A percentile compares a stretch with the other conserved stretches of the same genome.
Conservation (phyloP, 2,329 filamentous ascomycete species). For the Aspergillus jensenii region DNA sequence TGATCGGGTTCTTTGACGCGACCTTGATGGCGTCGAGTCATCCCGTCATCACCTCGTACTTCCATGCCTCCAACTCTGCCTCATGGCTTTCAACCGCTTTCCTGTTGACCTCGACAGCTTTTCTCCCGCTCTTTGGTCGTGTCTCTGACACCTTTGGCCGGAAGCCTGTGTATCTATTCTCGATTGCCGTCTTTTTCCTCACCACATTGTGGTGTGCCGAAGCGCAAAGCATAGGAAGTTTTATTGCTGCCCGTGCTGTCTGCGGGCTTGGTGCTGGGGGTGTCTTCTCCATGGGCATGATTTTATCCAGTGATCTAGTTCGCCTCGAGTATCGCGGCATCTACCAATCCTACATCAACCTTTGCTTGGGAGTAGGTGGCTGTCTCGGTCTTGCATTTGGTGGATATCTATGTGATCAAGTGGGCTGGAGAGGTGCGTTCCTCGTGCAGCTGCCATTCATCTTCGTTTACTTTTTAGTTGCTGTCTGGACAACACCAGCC, state of each 20-base stretch:
- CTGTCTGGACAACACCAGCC: slow-evolving; percentile 45
- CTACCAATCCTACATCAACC: slow-evolving; percentile 45
- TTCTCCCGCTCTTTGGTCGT: slow-evolving; percentile 72
- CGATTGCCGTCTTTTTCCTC: slow-evolving; percentile 60
- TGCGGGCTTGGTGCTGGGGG: slow-evolving; percentile 74
- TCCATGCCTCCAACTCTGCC: slow-evolving; percentile 72
- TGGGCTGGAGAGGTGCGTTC: slow-evolving; percentile 46
- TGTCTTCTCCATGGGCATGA: slow-evolving; percentile 67
- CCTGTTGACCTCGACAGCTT: slow-evolving; percentile 71
- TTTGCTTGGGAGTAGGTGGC: slow-evolving; percentile 38
- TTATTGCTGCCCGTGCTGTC: slow-evolving; percentile 69
- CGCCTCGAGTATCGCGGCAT: slow-evolving; percentile 61
- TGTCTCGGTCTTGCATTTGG: slow-evolving; percentile 41
- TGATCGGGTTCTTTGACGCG: slow-evolving; percentile 66
- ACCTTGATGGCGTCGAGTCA: slow-evolving; percentile 81
- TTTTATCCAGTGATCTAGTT: slow-evolving; percentile 64
- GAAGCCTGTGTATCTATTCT: slow-evolving; percentile 65
- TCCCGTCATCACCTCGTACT: slow-evolving; percentile 78
- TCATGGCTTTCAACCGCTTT: slow-evolving; percentile 83
- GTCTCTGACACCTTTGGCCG: slow-evolving; percentile 73
- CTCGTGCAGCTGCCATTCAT: slow-evolving; percentile 53
- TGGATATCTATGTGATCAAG: slow-evolving; percentile 39
- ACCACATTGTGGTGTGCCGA: slow-evolving; percentile 71
- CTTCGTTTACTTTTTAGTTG: slow-evolving; percentile 44
- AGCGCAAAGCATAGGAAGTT: slow-evolving; percentile 67